phyloP scores from a whole-genome alignment of 768 basidiomycete species.

The Boletus coccyginus region DNA sequence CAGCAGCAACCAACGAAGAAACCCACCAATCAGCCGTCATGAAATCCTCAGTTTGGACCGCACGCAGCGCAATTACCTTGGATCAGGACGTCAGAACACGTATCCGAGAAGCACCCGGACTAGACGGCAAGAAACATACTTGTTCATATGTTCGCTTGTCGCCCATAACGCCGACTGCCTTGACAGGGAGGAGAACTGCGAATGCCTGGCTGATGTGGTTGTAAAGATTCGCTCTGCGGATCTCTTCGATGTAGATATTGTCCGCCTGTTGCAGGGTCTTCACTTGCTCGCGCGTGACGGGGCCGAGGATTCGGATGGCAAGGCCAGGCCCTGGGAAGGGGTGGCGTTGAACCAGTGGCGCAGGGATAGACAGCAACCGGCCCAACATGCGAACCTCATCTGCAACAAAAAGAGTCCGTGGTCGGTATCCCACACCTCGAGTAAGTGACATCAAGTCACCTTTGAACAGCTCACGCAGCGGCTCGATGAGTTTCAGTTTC shows the following conservation, averaged over 20 bases:
- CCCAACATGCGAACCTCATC: constrained; percentile 96
- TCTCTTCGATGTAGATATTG: constrained; percentile 96
- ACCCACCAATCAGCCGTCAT: constrained; percentile 98
- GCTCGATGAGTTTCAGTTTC: constrained; percentile 98
- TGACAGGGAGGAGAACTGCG: constrained; percentile 92
- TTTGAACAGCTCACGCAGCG: constrained; percentile 96
- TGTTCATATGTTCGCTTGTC: constrained; percentile 97
- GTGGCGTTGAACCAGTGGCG: constrained; percentile 91
- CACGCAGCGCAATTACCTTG: constrained; percentile 89
- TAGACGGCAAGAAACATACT: constrained; percentile 35
- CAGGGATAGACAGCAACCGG: constrained; percentile 86
- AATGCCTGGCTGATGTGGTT: constrained; percentile 95
- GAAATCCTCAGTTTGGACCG: constrained; percentile 97
- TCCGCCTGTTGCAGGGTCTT: constrained; percentile 89
- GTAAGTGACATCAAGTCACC: constrained; percentile 45
- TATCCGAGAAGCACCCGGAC: not conserved
- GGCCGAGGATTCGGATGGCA: constrained; percentile 96
- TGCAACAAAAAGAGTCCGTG: constrained; percentile 29
- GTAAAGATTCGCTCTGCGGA: constrained; percentile 88
- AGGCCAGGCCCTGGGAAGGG: constrained; percentile 99
- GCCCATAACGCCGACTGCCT: constrained; percentile 97
- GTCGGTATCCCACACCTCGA: not conserved
- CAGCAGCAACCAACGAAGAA: not conserved
- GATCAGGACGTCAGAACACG: constrained; percentile 1
- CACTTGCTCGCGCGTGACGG: constrained; percentile 92